These are phyloP conservation scores for Pseudocercospora fijiensis DNA, from an alignment of 2,329 filamentous ascomycete species.

Conservation along the genomic window DNA sequence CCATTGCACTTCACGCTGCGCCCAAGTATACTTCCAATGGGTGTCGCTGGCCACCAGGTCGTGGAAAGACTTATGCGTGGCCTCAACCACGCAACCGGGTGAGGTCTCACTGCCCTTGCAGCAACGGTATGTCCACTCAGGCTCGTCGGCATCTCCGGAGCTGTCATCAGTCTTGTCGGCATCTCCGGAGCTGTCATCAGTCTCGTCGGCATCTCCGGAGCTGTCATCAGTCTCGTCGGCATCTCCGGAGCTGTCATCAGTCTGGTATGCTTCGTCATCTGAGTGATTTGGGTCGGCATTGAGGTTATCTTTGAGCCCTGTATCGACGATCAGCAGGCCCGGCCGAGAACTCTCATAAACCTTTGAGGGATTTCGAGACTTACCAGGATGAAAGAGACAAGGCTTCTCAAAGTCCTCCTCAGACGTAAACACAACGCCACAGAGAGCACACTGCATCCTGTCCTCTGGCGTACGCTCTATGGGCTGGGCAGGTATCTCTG, in stretches of 20 bases:
- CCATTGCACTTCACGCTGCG: background rate
- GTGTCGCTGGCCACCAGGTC: background rate
- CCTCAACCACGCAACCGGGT: background rate
- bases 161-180: background rate
- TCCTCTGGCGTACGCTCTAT: too few species aligned
- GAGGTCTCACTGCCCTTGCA: background rate
- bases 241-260: too few species aligned
- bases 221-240: background rate
- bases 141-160: background rate
- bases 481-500: background rate
- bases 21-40: background rate
- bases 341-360: background rate
- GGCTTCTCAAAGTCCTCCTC: background rate
- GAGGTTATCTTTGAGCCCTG: background rate
- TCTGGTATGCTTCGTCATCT: too few species aligned
- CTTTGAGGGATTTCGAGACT: background rate
- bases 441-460: background rate
- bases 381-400: conserved; percentile 2
- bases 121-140: background rate
- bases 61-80: background rate
- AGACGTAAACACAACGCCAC: background rate
- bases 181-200: background rate
- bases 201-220: background rate
- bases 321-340: background rate
- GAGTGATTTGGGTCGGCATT: too few species aligned